These are phyloP conservation scores for Rhododendron ferrugineum DNA, from an alignment of 148 eudicot species.

Conservation along the genomic window DNA sequence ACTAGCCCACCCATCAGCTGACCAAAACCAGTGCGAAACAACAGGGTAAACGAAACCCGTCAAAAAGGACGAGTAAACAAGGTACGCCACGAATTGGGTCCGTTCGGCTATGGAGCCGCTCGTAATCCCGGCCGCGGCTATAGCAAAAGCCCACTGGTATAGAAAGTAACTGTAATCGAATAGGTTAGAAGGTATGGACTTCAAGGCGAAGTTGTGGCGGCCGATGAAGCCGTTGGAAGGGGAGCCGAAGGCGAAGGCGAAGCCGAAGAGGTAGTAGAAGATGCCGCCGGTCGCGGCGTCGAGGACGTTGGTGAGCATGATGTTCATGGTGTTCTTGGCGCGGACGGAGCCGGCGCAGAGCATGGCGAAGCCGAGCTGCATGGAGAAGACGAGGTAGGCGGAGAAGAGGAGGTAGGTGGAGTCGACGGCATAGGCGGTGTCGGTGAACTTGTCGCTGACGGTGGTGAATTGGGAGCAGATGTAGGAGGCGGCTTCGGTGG, in stretches of 20 bases:
- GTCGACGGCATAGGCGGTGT: slow-evolving; percentile 50
- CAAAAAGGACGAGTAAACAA: slow-evolving; percentile 51
- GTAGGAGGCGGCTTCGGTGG: slow-evolving; percentile 47
- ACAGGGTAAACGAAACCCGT: slow-evolving; percentile 76
- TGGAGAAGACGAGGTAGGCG: slow-evolving; percentile 68
- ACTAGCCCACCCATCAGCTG: slow-evolving; percentile 60
- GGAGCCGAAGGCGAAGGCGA: slow-evolving; percentile 65
- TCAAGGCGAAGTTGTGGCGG: slow-evolving; percentile 37
- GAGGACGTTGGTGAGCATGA: slow-evolving; percentile 79
- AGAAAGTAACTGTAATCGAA: slow-evolving; percentile 46
- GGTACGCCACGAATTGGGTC: slow-evolving; percentile 65
- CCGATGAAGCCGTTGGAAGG: slow-evolving; percentile 66
- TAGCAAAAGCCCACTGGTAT: slow-evolving; percentile 78
- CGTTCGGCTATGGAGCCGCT: slow-evolving; percentile 67
- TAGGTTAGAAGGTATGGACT: slow-evolving; percentile 20
- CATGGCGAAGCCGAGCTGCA: slow-evolving; percentile 93
- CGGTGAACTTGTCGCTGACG: slow-evolving; percentile 21
- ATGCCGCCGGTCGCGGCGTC: slow-evolving; percentile 74
- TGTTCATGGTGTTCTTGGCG: slow-evolving; percentile 82
- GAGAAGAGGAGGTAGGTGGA: slow-evolving; percentile 75
- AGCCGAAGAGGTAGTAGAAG: slow-evolving; percentile 71
- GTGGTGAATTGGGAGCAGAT: slow-evolving; percentile 44
- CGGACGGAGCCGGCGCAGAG: slow-evolving; percentile 86
- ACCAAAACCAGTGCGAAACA: slow-evolving; percentile 72
- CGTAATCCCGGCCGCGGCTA: slow-evolving; percentile 73